phyloP scores from a whole-genome alignment of 2,329 filamentous ascomycete species.

The Mollisia scopiformis region DNA sequence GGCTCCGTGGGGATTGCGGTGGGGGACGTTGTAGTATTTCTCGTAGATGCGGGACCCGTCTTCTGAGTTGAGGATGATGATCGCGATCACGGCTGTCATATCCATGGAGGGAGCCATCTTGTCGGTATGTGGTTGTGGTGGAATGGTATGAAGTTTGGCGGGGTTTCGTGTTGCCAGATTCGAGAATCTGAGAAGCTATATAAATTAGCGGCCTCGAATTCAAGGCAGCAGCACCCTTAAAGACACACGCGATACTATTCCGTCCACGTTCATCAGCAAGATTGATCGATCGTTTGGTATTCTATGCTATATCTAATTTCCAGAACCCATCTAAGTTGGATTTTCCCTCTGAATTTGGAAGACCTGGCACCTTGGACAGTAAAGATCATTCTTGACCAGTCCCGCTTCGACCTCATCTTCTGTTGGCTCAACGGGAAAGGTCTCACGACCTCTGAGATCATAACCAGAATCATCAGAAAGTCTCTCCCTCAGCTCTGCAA shows the following conservation, averaged over 20 bases:
- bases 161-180: not conserved
- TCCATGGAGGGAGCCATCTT: slow-evolving; percentile 76
- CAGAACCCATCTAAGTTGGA: not conserved
- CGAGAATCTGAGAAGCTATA: too few relatives aligned
- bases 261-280: too few relatives aligned
- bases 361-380: not conserved
- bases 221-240: too few relatives aligned
- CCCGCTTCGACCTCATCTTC: not conserved
- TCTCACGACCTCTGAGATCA: not conserved
- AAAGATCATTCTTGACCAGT: not conserved
- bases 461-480: not conserved
- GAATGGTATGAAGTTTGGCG: not conserved
- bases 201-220: too few relatives aligned
- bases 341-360: not conserved
- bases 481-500: not conserved
- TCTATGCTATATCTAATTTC: not conserved
- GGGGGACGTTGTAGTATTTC: slow-evolving; percentile 85
- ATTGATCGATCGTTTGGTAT: not conserved
- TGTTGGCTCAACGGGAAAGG: not conserved
- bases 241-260: too few relatives aligned
- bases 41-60: slow-evolving; percentile 90
- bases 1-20: slow-evolving; percentile 45
- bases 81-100: slow-evolving; percentile 75
- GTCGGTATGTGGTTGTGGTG: slow-evolving; percentile 22
- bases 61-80: slow-evolving; percentile 80